phyloP scores from a whole-genome alignment of 768 basidiomycete species.

The Lentinula guzmanii region DNA sequence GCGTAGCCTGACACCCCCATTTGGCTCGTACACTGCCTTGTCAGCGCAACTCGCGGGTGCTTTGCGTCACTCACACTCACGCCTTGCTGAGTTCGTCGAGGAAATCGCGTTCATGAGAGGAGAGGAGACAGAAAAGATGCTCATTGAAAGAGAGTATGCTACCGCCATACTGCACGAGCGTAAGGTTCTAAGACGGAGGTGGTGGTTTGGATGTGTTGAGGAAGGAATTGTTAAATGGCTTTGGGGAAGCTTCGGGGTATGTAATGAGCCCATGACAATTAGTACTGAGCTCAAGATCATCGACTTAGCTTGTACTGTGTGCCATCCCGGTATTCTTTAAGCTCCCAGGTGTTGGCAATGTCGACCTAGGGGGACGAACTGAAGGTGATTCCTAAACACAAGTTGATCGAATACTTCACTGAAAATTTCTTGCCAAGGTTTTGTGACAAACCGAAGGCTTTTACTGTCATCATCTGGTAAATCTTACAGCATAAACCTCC shows the following conservation, averaged over 20 bases:
- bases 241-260: conserved; percentile 91
- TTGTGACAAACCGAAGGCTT: conserved; percentile 92
- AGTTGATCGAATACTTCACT: not conserved
- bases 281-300: conserved; percentile 9
- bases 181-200: conserved; percentile 67
- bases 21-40: conserved; percentile 84
- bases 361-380: conserved; percentile 82
- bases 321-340: conserved; percentile 93
- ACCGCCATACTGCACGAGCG: conserved; percentile 82
- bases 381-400: conserved; percentile 51
- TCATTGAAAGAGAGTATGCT: conserved; percentile 86
- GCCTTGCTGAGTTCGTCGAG: conserved; percentile 83
- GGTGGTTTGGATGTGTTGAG: conserved; percentile 90
- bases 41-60: conserved; percentile 87
- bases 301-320: conserved; percentile 68
- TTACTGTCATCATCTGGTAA: conserved; percentile 79
- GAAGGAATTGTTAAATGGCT: conserved; percentile 96
- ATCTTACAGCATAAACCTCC: conserved; percentile 1
- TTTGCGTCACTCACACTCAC: conserved; percentile 87
- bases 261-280: conserved; percentile 20
- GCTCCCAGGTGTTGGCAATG: conserved; percentile 57
- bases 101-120: conserved; percentile 88
- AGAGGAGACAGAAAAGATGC: conserved; percentile 84
- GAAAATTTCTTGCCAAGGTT: conserved; percentile 45
- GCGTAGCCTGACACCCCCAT: conserved; percentile 82